Conservation (phyloP, 306 rosid species). For the Macrotyloma uniflorum region DNA sequence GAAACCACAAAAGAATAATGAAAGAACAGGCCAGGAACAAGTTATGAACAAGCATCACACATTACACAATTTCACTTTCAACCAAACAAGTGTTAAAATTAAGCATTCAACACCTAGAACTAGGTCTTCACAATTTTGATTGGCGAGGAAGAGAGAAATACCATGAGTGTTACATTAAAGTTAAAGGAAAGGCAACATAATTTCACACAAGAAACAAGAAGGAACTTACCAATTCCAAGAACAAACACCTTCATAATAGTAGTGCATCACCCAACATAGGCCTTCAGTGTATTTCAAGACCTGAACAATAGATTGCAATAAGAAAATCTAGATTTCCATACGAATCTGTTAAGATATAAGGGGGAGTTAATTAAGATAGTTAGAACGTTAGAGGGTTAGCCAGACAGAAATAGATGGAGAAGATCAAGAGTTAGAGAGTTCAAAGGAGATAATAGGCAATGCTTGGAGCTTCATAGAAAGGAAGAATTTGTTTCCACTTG, state of each 20-base stretch:
- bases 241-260: conserved; percentile 97
- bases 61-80: background rate
- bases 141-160: background rate
- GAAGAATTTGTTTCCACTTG: too few species aligned
- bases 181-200: conserved; percentile 25
- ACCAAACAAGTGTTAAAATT: background rate
- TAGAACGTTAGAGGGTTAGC: too few species aligned
- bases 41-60: background rate
- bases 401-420: too few species aligned
- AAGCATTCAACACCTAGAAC: background rate
- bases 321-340: conserved; percentile 35
- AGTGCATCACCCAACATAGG: conserved; percentile 96
- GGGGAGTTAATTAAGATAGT: too few species aligned
- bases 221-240: conserved; percentile 93
- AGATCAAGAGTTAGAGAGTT: too few species aligned
- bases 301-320: conserved; percentile 48
- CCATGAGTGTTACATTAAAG: background rate
- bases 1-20: background rate
- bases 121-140: background rate
- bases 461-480: too few species aligned
- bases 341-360: background rate
- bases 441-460: too few species aligned
- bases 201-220: background rate
- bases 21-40: background rate
- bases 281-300: conserved; percentile 96